These are phyloP conservation scores for Colletotrichum graminicola DNA, from an alignment of 2,329 filamentous ascomycete genomes.

Conservation along the genomic window DNA sequence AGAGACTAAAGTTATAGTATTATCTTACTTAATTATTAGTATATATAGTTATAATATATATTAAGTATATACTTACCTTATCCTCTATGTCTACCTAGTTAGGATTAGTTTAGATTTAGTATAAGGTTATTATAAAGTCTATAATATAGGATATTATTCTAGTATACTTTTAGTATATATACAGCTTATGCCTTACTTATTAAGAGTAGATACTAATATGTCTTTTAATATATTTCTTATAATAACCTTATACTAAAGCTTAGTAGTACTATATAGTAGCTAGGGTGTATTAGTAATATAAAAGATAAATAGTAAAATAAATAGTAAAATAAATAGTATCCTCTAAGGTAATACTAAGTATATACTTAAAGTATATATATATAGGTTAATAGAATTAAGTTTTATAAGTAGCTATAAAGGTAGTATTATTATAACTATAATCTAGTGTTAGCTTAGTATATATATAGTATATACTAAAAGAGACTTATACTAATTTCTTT, in stretches of 20 bases:
- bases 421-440: not conserved
- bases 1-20: too few relatives aligned
- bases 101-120: too few relatives aligned
- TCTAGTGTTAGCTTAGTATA: not conserved
- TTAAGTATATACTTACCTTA: too few relatives aligned
- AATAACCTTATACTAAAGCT: not conserved
- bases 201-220: not conserved
- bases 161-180: not conserved
- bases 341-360: not conserved
- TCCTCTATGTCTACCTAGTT: too few relatives aligned
- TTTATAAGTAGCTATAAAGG: not conserved
- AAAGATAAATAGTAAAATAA: not conserved
- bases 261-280: not conserved
- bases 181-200: not conserved
- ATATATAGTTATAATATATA: too few relatives aligned
- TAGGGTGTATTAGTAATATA: not conserved
- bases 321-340: not conserved
- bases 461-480: not conserved
- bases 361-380: not conserved
- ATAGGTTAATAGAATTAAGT: not conserved
- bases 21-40: too few relatives aligned
- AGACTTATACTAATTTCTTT: not conserved
- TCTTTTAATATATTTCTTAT: not conserved
- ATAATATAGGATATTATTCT: not conserved
- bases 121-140: too few relatives aligned